phyloP scores from a whole-genome alignment of 1,139 yeast genomes.

The Pneumocystis jirovecii region DNA sequence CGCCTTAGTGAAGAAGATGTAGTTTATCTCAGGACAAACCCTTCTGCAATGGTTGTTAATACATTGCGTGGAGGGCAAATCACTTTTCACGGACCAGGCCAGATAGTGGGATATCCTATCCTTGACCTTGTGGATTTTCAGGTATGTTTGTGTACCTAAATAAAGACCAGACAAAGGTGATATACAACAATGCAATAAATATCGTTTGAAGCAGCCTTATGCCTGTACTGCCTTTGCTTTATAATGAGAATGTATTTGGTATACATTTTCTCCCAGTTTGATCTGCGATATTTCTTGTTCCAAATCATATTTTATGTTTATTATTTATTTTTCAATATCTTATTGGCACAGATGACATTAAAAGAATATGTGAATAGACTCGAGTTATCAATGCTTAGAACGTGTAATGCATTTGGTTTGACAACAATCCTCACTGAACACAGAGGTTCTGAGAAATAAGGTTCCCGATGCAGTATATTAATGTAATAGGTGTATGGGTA shows the following conservation, averaged over 20 bases:
- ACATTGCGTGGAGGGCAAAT: slow-evolving; percentile 92
- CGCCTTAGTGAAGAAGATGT: neutral
- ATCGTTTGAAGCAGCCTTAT: too few relatives aligned
- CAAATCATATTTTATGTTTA: neutral
- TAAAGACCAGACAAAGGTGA: neutral
- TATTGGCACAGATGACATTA: slow-evolving; percentile 34
- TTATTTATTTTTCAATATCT: neutral
- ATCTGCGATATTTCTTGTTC: too few relatives aligned
- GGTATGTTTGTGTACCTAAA: neutral
- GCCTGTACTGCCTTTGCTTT: too few relatives aligned
- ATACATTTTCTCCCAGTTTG: too few relatives aligned
- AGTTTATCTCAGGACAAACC: slow-evolving; percentile 9
- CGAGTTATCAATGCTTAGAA: slow-evolving; percentile 45
- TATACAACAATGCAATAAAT: neutral
- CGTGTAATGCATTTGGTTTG: slow-evolving; percentile 35
- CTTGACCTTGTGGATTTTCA: slow-evolving; percentile 52
- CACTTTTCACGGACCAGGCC: slow-evolving; percentile 95
- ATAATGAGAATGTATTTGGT: too few relatives aligned
- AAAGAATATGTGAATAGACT: slow-evolving; percentile 62
- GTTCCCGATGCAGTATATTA: neutral
- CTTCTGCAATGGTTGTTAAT: slow-evolving; percentile 46
- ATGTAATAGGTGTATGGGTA: slow-evolving; percentile 43
- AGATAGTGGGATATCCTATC: slow-evolving; percentile 70
- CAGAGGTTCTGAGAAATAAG: slow-evolving; percentile 36
- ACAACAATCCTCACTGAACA: slow-evolving; percentile 45